Conservation (phyloP, 2,329 filamentous ascomycete species). For the Thermothelomyces thermophilus region DNA sequence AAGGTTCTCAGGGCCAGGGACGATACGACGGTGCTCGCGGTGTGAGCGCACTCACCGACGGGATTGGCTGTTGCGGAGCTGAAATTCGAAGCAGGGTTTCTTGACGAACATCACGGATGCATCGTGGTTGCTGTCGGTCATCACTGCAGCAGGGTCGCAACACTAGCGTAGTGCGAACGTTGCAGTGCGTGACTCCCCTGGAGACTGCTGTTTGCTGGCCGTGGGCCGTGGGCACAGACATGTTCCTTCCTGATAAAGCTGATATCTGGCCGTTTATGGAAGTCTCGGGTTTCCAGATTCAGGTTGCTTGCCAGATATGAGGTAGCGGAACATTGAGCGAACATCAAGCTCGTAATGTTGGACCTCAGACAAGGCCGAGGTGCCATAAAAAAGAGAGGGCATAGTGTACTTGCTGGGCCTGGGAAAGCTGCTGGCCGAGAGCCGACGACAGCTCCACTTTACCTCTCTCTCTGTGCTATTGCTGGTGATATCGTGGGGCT, state of each 20-base stretch:
- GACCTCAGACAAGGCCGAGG: background rate
- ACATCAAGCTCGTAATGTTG: background rate
- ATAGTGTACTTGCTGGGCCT: background rate
- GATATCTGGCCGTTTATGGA: background rate
- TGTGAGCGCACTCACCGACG: conserved; percentile 1
- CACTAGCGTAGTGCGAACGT: too few species aligned
- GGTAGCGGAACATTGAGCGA: background rate
- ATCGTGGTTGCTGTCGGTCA: background rate
- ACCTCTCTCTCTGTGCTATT: background rate
- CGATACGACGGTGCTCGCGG: conserved; percentile 1
- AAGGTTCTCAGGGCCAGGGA: conserved; percentile 8
- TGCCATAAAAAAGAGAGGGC: too few species aligned
- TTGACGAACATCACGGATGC: background rate
- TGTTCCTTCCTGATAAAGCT: background rate
- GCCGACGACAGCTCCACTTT: conserved; percentile 6
- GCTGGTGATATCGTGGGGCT: conserved; percentile 18
- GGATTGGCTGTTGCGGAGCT: conserved; percentile 10
- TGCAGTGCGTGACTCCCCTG: background rate
- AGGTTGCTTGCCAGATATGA: conserved; percentile 1
- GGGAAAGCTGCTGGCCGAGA: background rate
- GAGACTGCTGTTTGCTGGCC: conserved; percentile 10
- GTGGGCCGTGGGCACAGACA: conserved; percentile 5
- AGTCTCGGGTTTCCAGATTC: conserved; percentile 17
- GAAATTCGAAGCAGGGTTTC: conserved; percentile 4
- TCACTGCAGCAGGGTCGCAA: background rate